Evolutionary conservation across 1,284 basidiomycete species (phyloP).

Genomic region (Entoloma clypeatum): DNA sequence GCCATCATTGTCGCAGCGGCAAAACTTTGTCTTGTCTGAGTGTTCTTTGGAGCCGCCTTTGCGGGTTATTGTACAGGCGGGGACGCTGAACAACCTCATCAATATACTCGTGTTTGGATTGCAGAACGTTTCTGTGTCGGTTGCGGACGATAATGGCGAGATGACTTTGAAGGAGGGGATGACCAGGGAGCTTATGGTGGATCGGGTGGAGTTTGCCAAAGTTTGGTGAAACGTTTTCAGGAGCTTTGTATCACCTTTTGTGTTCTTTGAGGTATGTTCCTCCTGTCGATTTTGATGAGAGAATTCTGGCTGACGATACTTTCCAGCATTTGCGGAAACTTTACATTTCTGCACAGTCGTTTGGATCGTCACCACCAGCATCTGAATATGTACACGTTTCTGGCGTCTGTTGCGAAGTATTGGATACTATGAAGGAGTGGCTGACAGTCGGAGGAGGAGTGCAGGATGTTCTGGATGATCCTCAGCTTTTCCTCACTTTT

Average conservation of each 20-base stretch:
- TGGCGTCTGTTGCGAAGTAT: conserved; percentile 51
- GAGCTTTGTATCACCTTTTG: conserved; percentile 72
- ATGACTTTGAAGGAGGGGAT: conserved; percentile 68
- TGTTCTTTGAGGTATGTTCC: conserved; percentile 72
- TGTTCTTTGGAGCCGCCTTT: conserved; percentile 62
- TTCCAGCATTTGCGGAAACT: conserved; percentile 68
- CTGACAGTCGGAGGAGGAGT: conserved; percentile 64
- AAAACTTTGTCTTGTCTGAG: conserved; percentile 54
- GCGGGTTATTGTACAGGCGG: conserved; percentile 71
- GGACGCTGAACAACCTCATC: conserved; percentile 69
- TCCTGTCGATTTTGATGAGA: background rate
- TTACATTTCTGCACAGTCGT: conserved; percentile 50
- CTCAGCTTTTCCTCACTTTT: conserved; percentile 59
- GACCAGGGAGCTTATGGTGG: conserved; percentile 65
- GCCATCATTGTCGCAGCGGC: conserved; percentile 64
- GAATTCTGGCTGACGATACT: conserved; percentile 5
- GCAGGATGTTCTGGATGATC: conserved; percentile 71
- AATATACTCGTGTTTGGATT: conserved; percentile 73
- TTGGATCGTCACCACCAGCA: conserved; percentile 33
- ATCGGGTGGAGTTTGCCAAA: conserved; percentile 64
- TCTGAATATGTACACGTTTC: conserved; percentile 40
- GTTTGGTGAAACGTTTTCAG: conserved; percentile 80
- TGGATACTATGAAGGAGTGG: conserved; percentile 69
- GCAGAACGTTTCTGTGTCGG: conserved; percentile 70
- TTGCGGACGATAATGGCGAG: conserved; percentile 81